Evolutionary conservation across 1,284 basidiomycete genomes (phyloP), one percentile per base, ranked within the genome.

Genomic region (Ceratobasidium sp.): DNA sequence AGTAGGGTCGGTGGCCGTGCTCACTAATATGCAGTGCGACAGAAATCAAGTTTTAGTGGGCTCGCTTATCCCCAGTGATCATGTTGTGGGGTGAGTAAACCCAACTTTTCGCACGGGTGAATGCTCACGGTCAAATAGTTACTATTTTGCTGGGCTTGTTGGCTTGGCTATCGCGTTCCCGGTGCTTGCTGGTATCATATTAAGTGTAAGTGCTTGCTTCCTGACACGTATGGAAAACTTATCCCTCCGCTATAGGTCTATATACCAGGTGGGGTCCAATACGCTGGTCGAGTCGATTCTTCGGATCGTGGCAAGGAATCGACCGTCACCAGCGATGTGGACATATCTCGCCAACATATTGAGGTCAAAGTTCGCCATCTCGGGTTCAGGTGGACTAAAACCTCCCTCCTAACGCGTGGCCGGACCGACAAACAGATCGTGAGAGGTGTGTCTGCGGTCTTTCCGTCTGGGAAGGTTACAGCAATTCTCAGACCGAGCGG

Each of bases 401-500:
- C 79, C 2, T 49, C 57, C 5, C n/a, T 52, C 25, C 19, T 73
- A 4, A 51, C 29, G 9, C 57, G 70, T 1, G 37, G 46, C 7
- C 43, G 19, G 59, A 54, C 70, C 19, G 59, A 64, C 32, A 73
- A 73, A 52, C 44, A n/a, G 25, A 88, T 88, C 57, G 80, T 88
- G 37, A 81, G 84, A 44, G 83, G 85, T 40, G 81, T 87, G 6
- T 84, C 82, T 2, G 82, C 84, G 0, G n/a, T 52, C 22, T 88
- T 88, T 77, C 85, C 84, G 57, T 82, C 85, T 29, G 87, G 86
- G 17, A 80, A 87, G 77, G 83, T 88, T 4, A 85, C 84, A 17
- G 85, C 86, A 2, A 86, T 89, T 40, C 37, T 73, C 15, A 59
- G 70, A 6, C 78, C 82, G 87, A 79, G 82, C 76, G 46, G 40